Conservation (phyloP, 495 filamentous ascomycete species). For the Clavariopsis aquatica region DNA sequence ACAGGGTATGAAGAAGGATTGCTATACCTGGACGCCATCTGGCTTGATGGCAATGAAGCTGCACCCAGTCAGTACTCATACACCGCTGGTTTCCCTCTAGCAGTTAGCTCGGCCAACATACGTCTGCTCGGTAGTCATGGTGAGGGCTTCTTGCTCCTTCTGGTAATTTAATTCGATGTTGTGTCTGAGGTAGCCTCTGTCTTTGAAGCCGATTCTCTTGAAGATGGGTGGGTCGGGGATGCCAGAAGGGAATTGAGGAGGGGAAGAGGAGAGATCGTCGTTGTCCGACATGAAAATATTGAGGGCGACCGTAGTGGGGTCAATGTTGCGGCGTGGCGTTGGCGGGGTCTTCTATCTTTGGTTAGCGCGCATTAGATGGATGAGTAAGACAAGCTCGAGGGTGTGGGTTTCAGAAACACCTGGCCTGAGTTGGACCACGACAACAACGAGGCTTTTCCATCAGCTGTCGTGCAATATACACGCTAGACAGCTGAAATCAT, state of each 20-base stretch:
- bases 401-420: background rate
- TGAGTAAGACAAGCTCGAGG: slow-evolving; percentile 1
- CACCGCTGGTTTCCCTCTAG: slow-evolving; percentile 8
- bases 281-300: slow-evolving; percentile 28
- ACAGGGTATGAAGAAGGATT: background rate
- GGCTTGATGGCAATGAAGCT: slow-evolving; percentile 99
- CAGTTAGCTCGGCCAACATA: slow-evolving; percentile 53
- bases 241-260: slow-evolving; percentile 38
- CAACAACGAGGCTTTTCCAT: background rate
- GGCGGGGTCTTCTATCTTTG: background rate
- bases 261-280: slow-evolving; percentile 30
- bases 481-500: slow-evolving; percentile 23
- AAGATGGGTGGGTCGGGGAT: slow-evolving; percentile 49
- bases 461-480: background rate
- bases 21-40: slow-evolving; percentile 91
- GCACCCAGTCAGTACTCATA: slow-evolving; percentile 24
- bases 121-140: slow-evolving; percentile 92
- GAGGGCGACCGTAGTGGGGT: slow-evolving; percentile 20
- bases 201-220: slow-evolving; percentile 53
- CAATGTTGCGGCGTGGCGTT: background rate
- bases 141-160: slow-evolving; percentile 54
- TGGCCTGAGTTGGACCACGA: background rate
- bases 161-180: slow-evolving; percentile 41
- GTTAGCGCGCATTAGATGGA: background rate
- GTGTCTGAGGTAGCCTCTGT: slow-evolving; percentile 48